Base-by-base conservation (phyloP, 495 filamentous ascomycete genomes). In the Penicillium angulare region DNA sequence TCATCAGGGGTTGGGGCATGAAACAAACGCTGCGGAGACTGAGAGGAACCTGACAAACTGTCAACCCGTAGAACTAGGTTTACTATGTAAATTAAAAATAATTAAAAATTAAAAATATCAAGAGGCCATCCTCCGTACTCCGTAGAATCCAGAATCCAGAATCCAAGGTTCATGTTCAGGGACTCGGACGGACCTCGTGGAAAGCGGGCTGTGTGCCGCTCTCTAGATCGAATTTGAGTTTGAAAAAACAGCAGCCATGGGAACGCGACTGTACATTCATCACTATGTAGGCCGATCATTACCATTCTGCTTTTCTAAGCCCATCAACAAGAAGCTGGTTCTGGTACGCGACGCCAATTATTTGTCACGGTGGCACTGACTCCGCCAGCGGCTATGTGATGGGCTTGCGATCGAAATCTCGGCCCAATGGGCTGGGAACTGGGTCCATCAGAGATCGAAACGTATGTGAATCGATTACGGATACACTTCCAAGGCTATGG, bases 371-470 rank as follows among this genome's bases (percentile, higher is more conserved):
- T 24, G 20, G 18, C 38, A n/a, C 38, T 41, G 7, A 12, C 4
- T 13, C 24, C 38, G 38, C n/a, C n/a, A 21, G 38, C 38, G 21
- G 38, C 38, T 41, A 41, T 2, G 20, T n/a, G n/a, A 38, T 38
- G 38, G 5, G 3, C 8, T 24, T 17, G 20, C 38, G 38, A 41
- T 41, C 38, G 38, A 41, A 41, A 12, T 8, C 36, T 20, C 20
- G 38, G 20, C 38, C 38, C 38, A 21, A 24, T 21, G 38, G 38
- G 21, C 13, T 41, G 38, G 21, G 4, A 41, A 23, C 38, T 41
- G 38, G 38, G 38, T 24, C 38, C 38, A 41, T 41, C 38, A 41
- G 17, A 9, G 38, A 41, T 41, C 38, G 38, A 41, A 12, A 15
- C 6, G 38, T 23, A 41, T 21, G 38, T 21, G 38, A 41, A 41